Conservation (phyloP, 2,329 filamentous ascomycete genomes). For the Furcasterigmium sp. region DNA sequence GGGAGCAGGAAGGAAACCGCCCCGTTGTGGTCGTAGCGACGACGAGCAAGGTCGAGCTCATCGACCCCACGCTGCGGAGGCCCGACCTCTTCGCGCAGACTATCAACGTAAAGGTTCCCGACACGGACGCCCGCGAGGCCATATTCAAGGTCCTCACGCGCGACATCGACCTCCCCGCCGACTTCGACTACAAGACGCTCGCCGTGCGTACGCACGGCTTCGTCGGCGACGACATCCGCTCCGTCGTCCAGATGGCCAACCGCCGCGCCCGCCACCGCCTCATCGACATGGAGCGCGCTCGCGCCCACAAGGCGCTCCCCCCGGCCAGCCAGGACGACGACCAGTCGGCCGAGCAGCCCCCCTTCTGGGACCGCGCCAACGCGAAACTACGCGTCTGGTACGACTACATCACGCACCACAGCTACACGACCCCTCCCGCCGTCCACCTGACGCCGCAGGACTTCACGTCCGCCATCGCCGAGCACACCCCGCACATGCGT, state of each 20-base stretch:
- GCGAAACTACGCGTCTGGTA: conserved; percentile 6
- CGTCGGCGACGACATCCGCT: conserved; percentile 83
- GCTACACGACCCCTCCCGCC: conserved; percentile 14
- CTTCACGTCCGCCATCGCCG: conserved; percentile 69
- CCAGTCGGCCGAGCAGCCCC: conserved; percentile 1
- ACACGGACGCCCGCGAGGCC: conserved; percentile 67
- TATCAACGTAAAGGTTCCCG: conserved; percentile 84
- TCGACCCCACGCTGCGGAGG: conserved; percentile 72
- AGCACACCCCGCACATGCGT: conserved; percentile 57
- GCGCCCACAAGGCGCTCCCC: conserved; percentile 3
- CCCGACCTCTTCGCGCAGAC: conserved; percentile 77
- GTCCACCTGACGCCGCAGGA: conserved; percentile 45
- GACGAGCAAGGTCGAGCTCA: conserved; percentile 79
- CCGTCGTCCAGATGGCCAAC: conserved; percentile 43
- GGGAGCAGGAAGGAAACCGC: conserved; percentile 59
- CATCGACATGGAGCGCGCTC: conserved; percentile 21
- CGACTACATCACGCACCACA: conserved; percentile 12
- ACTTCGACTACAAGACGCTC: conserved; percentile 68
- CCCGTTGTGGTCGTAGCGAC: conserved; percentile 87
- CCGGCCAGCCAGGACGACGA: conserved; percentile 3
- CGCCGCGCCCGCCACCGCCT: conserved; percentile 28
- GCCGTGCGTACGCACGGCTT: conserved; percentile 88
- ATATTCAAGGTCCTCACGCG: conserved; percentile 73
- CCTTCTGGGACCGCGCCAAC: conserved; percentile 1
- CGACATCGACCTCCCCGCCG: conserved; percentile 56